Evolutionary conservation across 2,329 filamentous ascomycete species (phyloP).

Genomic region (Penicillium decumbens): DNA sequence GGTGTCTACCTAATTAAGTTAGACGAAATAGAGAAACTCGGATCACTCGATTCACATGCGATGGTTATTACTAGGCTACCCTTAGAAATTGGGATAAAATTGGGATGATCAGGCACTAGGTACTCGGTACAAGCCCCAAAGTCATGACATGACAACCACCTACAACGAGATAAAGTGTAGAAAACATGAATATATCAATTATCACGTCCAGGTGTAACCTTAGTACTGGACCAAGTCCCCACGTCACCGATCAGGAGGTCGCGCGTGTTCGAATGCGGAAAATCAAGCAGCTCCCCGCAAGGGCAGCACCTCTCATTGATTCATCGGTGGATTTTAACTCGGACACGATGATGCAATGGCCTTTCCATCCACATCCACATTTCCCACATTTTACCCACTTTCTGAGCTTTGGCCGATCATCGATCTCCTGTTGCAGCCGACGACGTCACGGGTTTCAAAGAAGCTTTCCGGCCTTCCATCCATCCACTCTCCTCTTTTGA

Average conservation of each 20-base stretch:
- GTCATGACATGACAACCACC: neutral
- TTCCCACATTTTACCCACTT: neutral
- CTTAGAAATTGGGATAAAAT: no score
- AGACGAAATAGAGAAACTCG: neutral
- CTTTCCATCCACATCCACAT: neutral
- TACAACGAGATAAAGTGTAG: no score
- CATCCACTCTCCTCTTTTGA: constrained; percentile 4
- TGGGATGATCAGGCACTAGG: no score
- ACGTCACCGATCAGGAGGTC: constrained; percentile 7
- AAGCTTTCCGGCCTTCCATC: constrained; percentile 28
- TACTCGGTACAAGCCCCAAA: neutral
- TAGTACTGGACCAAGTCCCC: constrained; percentile 1
- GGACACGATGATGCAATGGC: constrained; percentile 23
- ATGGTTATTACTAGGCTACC: no score
- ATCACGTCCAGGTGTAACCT: neutral
- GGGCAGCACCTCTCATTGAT: constrained; percentile 14
- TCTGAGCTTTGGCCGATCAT: constrained; percentile 3
- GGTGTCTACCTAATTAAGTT: neutral
- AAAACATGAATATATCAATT: neutral
- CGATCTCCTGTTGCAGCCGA: constrained; percentile 25
- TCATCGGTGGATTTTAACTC: constrained; percentile 14
- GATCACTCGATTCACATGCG: no score
- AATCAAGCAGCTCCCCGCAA: neutral
- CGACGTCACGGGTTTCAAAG: constrained; percentile 30
- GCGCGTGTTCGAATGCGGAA: constrained; percentile 2